phyloP scores from a whole-genome alignment of 2,329 filamentous ascomycete genomes.

The Stagonosporopsis rhizophila region DNA sequence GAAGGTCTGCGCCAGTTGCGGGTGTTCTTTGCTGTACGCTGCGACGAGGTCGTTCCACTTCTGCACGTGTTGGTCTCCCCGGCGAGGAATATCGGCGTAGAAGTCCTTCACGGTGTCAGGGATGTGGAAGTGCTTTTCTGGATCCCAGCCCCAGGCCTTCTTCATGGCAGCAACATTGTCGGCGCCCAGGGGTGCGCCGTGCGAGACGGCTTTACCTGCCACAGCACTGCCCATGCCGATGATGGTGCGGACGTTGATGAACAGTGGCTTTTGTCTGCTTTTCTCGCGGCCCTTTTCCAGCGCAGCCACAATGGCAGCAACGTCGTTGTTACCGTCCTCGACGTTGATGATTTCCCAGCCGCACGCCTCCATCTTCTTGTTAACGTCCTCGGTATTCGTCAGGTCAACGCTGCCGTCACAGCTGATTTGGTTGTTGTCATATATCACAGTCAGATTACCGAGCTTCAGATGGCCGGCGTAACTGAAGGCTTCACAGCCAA shows the following conservation, averaged over 20 bases:
- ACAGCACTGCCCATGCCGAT: slow-evolving; percentile 59
- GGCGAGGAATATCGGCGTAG: slow-evolving; percentile 56
- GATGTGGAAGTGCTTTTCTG: slow-evolving; percentile 55
- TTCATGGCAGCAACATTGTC: slow-evolving; percentile 63
- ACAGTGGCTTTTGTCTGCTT: slow-evolving; percentile 57
- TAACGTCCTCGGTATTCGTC: slow-evolving; percentile 63
- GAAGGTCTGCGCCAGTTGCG: slow-evolving; percentile 59
- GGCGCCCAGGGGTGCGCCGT: slow-evolving; percentile 63
- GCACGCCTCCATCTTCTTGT: slow-evolving; percentile 63
- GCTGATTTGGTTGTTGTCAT: slow-evolving; percentile 67
- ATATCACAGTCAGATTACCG: slow-evolving; percentile 63
- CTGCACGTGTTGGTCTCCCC: slow-evolving; percentile 56
- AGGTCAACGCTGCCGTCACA: slow-evolving; percentile 63
- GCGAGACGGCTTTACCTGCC: slow-evolving; percentile 59
- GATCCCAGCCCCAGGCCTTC: slow-evolving; percentile 55
- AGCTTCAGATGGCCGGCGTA: slow-evolving; percentile 63
- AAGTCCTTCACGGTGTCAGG: slow-evolving; percentile 57
- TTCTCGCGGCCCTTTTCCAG: slow-evolving; percentile 54
- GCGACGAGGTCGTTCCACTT: slow-evolving; percentile 58
- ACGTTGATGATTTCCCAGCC: slow-evolving; percentile 64
- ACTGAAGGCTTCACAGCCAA: slow-evolving; percentile 62
- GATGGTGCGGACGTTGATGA: slow-evolving; percentile 63
- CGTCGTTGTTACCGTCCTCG: slow-evolving; percentile 59
- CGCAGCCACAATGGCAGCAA: slow-evolving; percentile 56
- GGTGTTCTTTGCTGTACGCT: slow-evolving; percentile 54